Evolutionary conservation across 2,329 filamentous ascomycete genomes (phyloP), one percentile per base, ranked within the genome.

Genomic region (Colletotrichum karsti): DNA sequence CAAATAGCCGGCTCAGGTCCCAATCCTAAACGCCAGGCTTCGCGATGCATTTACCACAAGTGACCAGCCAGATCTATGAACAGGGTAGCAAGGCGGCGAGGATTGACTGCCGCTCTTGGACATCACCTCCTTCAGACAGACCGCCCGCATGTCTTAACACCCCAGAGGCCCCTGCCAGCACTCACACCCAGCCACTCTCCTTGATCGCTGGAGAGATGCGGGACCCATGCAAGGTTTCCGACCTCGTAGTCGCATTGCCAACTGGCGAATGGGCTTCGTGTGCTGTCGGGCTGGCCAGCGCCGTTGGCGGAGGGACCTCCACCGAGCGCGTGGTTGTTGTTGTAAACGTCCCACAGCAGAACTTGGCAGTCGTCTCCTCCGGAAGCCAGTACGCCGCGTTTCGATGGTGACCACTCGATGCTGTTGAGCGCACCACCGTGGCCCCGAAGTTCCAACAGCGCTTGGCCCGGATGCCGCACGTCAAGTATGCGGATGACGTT

Each of bases 381-480:
- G 1, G 94, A 97, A 15, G 95, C 95, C 18, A 99, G 88, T 72
- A 95, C 92, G 24, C 96, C 96, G 74, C 96, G 88, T 67, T 95
- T 89, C 62, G 90, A 88, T 0, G 94, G 95, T 8, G 94, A 97
- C 96, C 96, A 99, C 81, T 99, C 96, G 67, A 98, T 92, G 75
- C 93, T 96, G 81, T 97, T 98, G 64, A 99, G 88, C 7, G 93
- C 81, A 5, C 93, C 92, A 22, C 90, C 89, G 77, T 99, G 95
- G 22, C 96, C 96, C 53, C 93, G 93, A 39, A 99, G 90, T 78
- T 99, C 96, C 26, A 99, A 88, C 5, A 99, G 87, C 3, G 96
- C 96, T 80, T 98, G 96, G 6, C 96, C 96, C 0, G 96, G 96
- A 80, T 99, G 96, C 54, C 96, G 92, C 3, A 98, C 95, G 75